Base-by-base conservation (phyloP, 192 early-diverging fungal species). In the Glomus cerebriforme region DNA sequence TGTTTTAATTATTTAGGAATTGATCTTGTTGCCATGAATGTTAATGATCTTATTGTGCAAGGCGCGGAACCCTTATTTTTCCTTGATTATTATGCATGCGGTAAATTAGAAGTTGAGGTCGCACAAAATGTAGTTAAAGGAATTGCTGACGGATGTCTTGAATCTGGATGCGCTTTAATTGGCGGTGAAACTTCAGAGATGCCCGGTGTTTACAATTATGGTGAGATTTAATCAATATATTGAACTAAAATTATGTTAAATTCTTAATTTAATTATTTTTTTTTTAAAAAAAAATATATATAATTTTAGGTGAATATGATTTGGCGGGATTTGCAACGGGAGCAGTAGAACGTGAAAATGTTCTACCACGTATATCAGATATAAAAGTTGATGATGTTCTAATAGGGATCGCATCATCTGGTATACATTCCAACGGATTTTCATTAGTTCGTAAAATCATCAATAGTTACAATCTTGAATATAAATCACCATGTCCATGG, bases 171-270 rank as follows among this genome's bases (percentile, higher is more conserved):
- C 75, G 98, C 98, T 58, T 91, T 99, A 73, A 91, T 99, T 75
- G 98, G 98, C 77, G 98, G 98, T 37, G 98, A 99, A 87, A 99
- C 98, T 26, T 95, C 98, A 10, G 98, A 99, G 81, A 99, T 99
- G 98, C 98, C 98, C 15, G 96, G 97, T 62, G 89, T 99, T 79
- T 99, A 99, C 80, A 80, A 89, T 31, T 79, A 84, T 64, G 96
- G 77, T 69, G 10, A 69, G 1, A 37, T 27, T 67, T 37, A 67
- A n/a, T 67, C 2, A 1, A 7, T 19, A 7, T 9, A 39, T 68
- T 39, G 31, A 35, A 39, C n/a, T n/a, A 32, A 1, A 35, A 9
- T 22, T 22, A 9, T 68, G 12, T 68, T 9, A 39, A 68, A 59
- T 22, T 31, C 31, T 62, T 60, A 31, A n/a, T 73, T 31, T 22